Percentiles rank a stretch among this genome's conserved stretches.
Evolutionary conservation across 768 basidiomycete species (phyloP).

Genomic region (Hygrophorus russula): DNA sequence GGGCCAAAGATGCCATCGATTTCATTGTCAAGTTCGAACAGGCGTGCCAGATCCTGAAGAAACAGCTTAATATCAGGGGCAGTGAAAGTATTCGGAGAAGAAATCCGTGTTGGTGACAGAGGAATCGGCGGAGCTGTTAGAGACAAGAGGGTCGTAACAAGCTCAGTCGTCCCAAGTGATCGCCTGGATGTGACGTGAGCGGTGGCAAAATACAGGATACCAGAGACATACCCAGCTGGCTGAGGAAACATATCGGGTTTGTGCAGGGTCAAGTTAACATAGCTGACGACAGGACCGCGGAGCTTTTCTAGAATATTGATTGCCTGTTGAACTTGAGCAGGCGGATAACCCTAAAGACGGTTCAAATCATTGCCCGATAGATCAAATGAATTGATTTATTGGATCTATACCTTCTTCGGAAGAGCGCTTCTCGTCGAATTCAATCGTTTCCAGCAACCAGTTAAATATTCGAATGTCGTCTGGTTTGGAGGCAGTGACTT

Average conservation of each 20-base stretch:
- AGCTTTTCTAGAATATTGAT: conserved; percentile 58
- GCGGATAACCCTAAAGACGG: conserved; percentile 39
- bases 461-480: conserved; percentile 82
- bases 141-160: conserved; percentile 72
- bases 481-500: conserved; percentile 68
- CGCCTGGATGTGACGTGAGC: conserved; percentile 30
- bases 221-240: conserved; percentile 45
- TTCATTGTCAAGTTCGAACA: conserved; percentile 74
- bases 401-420: conserved; percentile 44
- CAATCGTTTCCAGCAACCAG: conserved; percentile 87
- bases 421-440: conserved; percentile 42
- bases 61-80: conserved; percentile 69
- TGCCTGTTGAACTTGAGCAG: conserved; percentile 52
- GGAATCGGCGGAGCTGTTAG: conserved; percentile 60
- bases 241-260: conserved; percentile 95
- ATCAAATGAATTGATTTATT: background rate
- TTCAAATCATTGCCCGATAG: background rate
- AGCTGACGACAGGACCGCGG: conserved; percentile 77
- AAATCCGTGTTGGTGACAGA: conserved; percentile 35
- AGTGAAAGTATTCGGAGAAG: conserved; percentile 39
- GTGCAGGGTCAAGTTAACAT: conserved; percentile 80
- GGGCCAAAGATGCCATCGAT: conserved; percentile 72
- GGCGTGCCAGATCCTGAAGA: conserved; percentile 69
- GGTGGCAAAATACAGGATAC: background rate
- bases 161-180: conserved; percentile 64